phyloP scores from a whole-genome alignment of 495 filamentous ascomycete species.

The Niebla homalea region DNA sequence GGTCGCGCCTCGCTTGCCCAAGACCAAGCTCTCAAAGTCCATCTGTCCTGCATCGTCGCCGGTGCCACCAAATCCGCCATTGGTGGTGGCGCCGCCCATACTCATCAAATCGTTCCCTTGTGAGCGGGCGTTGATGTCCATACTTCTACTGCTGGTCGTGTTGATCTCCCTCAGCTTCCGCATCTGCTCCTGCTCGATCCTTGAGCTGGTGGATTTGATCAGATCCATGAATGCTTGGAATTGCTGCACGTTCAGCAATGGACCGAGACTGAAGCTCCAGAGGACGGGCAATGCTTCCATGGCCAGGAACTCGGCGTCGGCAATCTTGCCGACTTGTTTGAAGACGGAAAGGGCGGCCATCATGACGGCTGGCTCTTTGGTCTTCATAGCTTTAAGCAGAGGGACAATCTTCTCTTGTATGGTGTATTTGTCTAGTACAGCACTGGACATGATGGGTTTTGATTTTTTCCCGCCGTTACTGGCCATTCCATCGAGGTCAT shows the following conservation, averaged over 20 bases:
- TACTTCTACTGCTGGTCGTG: slow-evolving; percentile 10
- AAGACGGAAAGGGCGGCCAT: slow-evolving; percentile 83
- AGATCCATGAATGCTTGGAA: slow-evolving; percentile 80
- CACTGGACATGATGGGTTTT: slow-evolving; percentile 41
- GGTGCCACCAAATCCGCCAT: slow-evolving; percentile 19
- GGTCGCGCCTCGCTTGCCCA: slow-evolving; percentile 38
- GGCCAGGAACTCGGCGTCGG: slow-evolving; percentile 86
- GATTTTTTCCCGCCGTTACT: slow-evolving; percentile 35
- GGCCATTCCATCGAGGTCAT: slow-evolving; percentile 56
- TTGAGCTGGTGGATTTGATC: slow-evolving; percentile 64
- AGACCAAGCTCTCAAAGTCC: slow-evolving; percentile 79
- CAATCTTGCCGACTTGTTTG: slow-evolving; percentile 62
- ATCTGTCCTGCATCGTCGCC: slow-evolving; percentile 39
- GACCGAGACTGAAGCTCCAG: slow-evolving; percentile 87
- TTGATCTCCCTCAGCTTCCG: slow-evolving; percentile 77
- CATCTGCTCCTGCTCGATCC: slow-evolving; percentile 77
- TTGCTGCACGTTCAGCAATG: slow-evolving; percentile 71
- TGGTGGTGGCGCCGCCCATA: slow-evolving; percentile 18
- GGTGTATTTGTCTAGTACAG: slow-evolving; percentile 89
- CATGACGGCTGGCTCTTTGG: slow-evolving; percentile 94
- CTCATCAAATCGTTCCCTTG: slow-evolving; percentile 31
- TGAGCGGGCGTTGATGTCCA: slow-evolving; percentile 7
- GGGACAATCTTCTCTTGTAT: slow-evolving; percentile 95
- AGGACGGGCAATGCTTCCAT: slow-evolving; percentile 79
- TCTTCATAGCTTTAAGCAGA: slow-evolving; percentile 83